A percentile compares a stretch with the other conserved stretches of the same genome.
Conservation (phyloP, 2,329 filamentous ascomycete genomes). For the Zymoseptoria crescenta region DNA sequence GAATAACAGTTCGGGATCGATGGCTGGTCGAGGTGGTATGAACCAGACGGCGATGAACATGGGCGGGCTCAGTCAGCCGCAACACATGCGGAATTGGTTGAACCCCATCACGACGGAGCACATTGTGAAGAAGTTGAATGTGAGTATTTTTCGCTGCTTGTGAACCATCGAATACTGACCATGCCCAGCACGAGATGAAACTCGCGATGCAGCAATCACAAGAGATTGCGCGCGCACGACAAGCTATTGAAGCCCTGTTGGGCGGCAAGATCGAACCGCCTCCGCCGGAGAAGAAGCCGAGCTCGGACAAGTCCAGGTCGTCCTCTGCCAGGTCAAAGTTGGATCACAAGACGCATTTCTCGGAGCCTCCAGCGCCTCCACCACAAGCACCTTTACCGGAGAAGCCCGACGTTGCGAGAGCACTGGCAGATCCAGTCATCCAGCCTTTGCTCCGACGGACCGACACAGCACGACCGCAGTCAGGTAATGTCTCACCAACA, state of each 20-base stretch:
- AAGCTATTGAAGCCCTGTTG: slow-evolving; percentile 70
- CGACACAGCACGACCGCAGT: slow-evolving; percentile 63
- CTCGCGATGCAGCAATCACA: slow-evolving; percentile 79
- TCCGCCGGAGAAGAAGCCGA: slow-evolving; percentile 41
- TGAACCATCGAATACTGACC: slow-evolving; percentile 17
- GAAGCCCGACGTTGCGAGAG: slow-evolving; percentile 66
- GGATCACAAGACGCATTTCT: slow-evolving; percentile 77
- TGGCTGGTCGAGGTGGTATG: slow-evolving; percentile 54
- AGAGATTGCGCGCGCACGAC: slow-evolving; percentile 72
- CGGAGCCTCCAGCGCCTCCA: slow-evolving; percentile 85
- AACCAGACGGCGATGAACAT: slow-evolving; percentile 44
- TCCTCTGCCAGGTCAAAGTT: slow-evolving; percentile 53
- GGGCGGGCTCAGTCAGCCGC: slow-evolving; percentile 58
- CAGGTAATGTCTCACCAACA: slow-evolving; percentile 50
- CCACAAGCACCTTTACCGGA: slow-evolving; percentile 89
- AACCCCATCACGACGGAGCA: slow-evolving; percentile 89
- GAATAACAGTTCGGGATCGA: slow-evolving; percentile 43
- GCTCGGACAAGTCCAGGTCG: slow-evolving; percentile 37
- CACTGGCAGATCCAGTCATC: slow-evolving; percentile 38
- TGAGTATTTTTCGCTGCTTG: slow-evolving; percentile 40
- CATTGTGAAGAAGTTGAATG: slow-evolving; percentile 79
- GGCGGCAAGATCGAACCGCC: slow-evolving; percentile 53
- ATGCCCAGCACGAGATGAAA: slow-evolving; percentile 72
- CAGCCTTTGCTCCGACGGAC: slow-evolving; percentile 62
- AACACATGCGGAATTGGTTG: slow-evolving; percentile 74